Conservation (phyloP, 2,329 filamentous ascomycete genomes). For the Cephalotrichum gorgonifer region DNA sequence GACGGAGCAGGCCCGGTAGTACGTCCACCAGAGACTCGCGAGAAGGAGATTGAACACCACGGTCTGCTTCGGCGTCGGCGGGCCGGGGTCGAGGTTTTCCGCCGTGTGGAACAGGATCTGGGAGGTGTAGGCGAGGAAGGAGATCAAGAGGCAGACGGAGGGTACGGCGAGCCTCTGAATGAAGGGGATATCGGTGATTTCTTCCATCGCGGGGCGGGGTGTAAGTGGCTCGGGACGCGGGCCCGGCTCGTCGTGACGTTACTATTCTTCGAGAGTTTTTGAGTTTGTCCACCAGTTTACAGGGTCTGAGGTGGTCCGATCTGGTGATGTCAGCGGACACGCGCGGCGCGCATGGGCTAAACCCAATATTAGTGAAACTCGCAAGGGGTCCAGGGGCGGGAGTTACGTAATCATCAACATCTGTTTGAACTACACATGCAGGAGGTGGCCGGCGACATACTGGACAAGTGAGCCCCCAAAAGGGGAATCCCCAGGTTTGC, state of each 20-base stretch:
- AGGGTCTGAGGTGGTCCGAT: no score
- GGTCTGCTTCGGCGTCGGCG: constrained; percentile 45
- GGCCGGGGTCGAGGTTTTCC: constrained; percentile 47
- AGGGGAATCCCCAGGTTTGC: no score
- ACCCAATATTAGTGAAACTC: no score
- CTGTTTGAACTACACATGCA: not conserved
- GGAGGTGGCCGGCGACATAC: no score
- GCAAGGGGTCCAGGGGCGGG: not conserved
- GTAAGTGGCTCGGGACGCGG: not conserved
- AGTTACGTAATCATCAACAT: not conserved
- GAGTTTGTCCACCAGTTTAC: no score
- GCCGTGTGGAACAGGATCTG: constrained; percentile 57
- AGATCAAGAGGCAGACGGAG: constrained; percentile 53
- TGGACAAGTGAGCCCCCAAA: no score
- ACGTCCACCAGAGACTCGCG: constrained; percentile 56
- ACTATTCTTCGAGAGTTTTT: no score
- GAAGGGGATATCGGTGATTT: constrained; percentile 28
- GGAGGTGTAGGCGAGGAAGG: constrained; percentile 61
- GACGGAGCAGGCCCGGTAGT: constrained; percentile 49
- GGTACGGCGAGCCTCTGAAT: constrained; percentile 56
- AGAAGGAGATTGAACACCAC: constrained; percentile 58
- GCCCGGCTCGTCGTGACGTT: not conserved
- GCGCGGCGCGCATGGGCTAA: not conserved
- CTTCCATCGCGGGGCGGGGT: constrained; percentile 23
- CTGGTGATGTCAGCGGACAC: not conserved